A percentile compares a stretch with the other conserved stretches of the same genome.
phyloP scores from a whole-genome alignment of 805 yeast genomes.

The Blastobotrys terrestris region DNA sequence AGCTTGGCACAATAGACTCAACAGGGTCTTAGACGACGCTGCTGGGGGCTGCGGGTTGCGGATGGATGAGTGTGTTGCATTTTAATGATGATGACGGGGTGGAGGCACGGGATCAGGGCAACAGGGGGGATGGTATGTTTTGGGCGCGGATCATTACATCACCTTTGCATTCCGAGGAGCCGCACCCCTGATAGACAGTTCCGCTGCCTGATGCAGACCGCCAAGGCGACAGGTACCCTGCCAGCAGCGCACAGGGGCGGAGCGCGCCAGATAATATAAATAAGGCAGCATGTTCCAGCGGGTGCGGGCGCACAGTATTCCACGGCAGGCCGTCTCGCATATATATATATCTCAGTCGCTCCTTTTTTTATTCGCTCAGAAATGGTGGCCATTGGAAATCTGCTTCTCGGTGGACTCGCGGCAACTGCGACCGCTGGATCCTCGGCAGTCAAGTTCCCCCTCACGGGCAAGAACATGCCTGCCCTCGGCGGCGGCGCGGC shows the following conservation, averaged over 20 bases:
- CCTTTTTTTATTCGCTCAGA: not conserved
- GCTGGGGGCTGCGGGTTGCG: too few relatives aligned
- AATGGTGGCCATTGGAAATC: not conserved
- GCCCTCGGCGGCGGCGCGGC: not conserved
- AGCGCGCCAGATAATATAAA: not conserved
- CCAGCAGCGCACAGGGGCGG: not conserved
- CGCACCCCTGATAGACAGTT: not conserved
- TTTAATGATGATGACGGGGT: too few relatives aligned
- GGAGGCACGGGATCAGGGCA: not conserved
- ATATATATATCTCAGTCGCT: not conserved
- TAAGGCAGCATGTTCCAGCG: not conserved
- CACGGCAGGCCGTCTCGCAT: not conserved
- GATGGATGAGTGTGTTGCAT: not conserved
- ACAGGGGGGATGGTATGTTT: too few relatives aligned
- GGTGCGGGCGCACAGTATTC: not conserved
- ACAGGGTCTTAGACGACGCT: too few relatives aligned
- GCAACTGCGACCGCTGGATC: not conserved
- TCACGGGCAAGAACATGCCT: not conserved
- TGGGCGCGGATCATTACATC: not conserved
- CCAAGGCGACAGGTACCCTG: not conserved
- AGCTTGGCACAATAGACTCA: too few relatives aligned
- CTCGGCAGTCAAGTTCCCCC: not conserved
- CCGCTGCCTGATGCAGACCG: not conserved
- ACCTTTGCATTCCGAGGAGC: not conserved
- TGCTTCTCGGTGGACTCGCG: not conserved